Conservation (phyloP, 371 early-diverging fungal species). For the Parasitella parasitica region DNA sequence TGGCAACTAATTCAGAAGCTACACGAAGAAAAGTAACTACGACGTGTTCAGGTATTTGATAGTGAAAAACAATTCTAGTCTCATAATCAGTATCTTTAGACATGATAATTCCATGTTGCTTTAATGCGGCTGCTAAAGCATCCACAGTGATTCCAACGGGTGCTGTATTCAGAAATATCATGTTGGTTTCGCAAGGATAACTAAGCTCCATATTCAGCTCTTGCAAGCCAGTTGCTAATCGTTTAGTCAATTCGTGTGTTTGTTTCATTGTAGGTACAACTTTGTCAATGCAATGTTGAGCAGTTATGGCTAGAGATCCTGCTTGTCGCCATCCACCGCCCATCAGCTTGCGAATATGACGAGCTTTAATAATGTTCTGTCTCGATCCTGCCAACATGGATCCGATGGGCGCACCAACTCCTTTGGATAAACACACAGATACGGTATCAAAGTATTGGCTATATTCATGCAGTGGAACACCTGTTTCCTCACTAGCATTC, state of each 20-base stretch:
- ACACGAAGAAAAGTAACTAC: conserved; percentile 46
- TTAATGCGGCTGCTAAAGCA: conserved; percentile 49
- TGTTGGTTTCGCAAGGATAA: conserved; percentile 83
- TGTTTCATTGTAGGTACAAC: conserved; percentile 61
- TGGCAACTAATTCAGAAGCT: conserved; percentile 14
- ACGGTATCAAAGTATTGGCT: conserved; percentile 75
- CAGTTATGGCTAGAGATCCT: conserved; percentile 75
- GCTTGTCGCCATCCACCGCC: conserved; percentile 95
- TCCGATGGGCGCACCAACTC: conserved; percentile 88
- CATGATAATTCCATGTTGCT: conserved; percentile 48
- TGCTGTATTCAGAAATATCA: conserved; percentile 71
- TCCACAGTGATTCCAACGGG: conserved; percentile 43
- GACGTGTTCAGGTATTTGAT: conserved; percentile 60
- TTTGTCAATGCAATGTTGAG: conserved; percentile 63
- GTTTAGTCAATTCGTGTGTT: conserved; percentile 64
- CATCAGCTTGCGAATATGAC: conserved; percentile 82
- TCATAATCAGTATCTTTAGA: conserved; percentile 42
- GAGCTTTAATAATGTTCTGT: conserved; percentile 65
- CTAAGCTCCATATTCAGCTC: conserved; percentile 58
- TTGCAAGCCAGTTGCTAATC: conserved; percentile 59
- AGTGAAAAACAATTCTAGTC: conserved; percentile 72
- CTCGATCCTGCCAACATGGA: conserved; percentile 70
- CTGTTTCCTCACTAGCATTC: conserved; percentile 78
- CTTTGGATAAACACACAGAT: conserved; percentile 87
- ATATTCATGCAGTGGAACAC: conserved; percentile 67